Conservation (phyloP, 2,329 filamentous ascomycete species). For the Aspergillus novofumigatus region DNA sequence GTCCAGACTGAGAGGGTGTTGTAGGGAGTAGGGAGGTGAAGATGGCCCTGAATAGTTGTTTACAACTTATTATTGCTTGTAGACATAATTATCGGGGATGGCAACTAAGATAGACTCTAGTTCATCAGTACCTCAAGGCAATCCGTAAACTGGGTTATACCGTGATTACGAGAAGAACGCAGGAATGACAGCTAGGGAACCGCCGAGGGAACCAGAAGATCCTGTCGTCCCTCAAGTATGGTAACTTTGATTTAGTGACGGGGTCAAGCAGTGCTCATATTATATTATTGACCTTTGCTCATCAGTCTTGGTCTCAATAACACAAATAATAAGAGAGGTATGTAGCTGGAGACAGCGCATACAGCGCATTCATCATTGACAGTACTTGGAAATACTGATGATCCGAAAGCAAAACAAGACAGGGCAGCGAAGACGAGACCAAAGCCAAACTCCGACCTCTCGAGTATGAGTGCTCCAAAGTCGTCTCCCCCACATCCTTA, state of each 20-base stretch:
- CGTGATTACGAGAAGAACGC: neutral
- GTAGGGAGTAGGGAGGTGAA: neutral
- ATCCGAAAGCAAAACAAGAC: neutral
- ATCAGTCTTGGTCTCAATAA: neutral
- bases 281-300: neutral
- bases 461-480: too few species aligned
- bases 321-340: too few species aligned
- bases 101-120: too few species aligned
- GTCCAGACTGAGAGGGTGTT: neutral
- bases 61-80: too few species aligned
- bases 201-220: conserved; percentile 8
- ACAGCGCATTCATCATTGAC: neutral
- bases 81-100: too few species aligned
- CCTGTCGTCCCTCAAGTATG: conserved; percentile 12
- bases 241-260: conserved; percentile 16
- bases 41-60: neutral
- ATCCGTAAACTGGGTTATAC: too few species aligned
- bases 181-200: neutral
- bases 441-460: too few species aligned
- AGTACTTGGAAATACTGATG: neutral
- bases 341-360: too few species aligned
- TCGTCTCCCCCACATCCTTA: too few species aligned
- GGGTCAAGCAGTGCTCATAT: conserved; percentile 4
- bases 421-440: too few species aligned
- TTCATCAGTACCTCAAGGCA: too few species aligned